These are phyloP conservation scores for Pichia californica DNA, from an alignment of 805 yeast species.

Conservation along the genomic window DNA sequence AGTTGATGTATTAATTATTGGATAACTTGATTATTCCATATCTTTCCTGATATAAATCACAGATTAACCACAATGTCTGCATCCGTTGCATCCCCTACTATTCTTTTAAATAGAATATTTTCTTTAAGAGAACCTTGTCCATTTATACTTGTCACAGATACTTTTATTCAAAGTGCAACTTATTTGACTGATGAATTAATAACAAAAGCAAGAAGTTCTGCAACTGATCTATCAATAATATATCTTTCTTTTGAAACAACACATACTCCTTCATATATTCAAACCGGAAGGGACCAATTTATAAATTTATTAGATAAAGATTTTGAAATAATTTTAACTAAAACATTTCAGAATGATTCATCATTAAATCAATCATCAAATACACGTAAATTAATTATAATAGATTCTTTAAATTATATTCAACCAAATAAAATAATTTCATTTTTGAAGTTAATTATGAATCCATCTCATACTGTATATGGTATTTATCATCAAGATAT, in stretches of 20 bases:
- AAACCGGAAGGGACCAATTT: slow-evolving; percentile 34
- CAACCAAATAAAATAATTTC: slow-evolving; percentile 35
- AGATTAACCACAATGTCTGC: slow-evolving; percentile 23
- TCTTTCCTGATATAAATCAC: too few relatives aligned
- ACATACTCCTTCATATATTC: slow-evolving; percentile 38
- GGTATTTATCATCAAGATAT: slow-evolving; percentile 42
- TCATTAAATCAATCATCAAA: too few relatives aligned
- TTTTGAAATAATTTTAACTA: slow-evolving; percentile 8
- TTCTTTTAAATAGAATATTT: slow-evolving; percentile 60
- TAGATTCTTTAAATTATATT: slow-evolving; percentile 67
- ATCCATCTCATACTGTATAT: slow-evolving; percentile 40
- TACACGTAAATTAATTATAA: slow-evolving; percentile 34
- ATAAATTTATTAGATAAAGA: slow-evolving; percentile 35
- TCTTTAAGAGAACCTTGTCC: slow-evolving; percentile 70
- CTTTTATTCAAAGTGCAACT: slow-evolving; percentile 60
- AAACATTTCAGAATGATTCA: slow-evolving; percentile 1
- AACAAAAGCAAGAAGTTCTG: slow-evolving; percentile 28
- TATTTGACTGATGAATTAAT: slow-evolving; percentile 53
- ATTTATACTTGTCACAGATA: slow-evolving; percentile 62
- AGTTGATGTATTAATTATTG: too few relatives aligned
- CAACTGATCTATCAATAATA: slow-evolving; percentile 31
- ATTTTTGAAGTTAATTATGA: slow-evolving; percentile 23
- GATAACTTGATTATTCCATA: too few relatives aligned
- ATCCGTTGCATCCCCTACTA: slow-evolving; percentile 32
- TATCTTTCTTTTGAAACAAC: slow-evolving; percentile 67